Conservation (phyloP, 176 grass and related monocot species). For the Aegilops speltoides region DNA sequence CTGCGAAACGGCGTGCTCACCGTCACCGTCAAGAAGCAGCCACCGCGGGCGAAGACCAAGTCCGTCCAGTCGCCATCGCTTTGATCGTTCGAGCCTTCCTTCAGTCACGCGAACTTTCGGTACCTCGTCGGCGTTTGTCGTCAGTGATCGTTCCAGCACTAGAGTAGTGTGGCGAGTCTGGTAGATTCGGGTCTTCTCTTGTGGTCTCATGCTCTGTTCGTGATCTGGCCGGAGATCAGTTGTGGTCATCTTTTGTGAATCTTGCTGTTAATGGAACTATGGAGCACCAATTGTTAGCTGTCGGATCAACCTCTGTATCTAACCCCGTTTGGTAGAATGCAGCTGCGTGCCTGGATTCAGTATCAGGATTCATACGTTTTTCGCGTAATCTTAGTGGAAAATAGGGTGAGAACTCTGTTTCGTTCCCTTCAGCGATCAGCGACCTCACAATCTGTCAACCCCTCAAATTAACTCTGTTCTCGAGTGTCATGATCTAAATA, state of each 20-base stretch:
- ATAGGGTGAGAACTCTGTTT: too few relatives aligned
- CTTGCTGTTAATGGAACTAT: not conserved
- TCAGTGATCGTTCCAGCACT: not conserved
- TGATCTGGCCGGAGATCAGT: not conserved
- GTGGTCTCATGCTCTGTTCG: not conserved
- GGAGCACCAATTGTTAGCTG: not conserved
- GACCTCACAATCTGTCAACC: too few relatives aligned
- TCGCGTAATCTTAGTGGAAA: too few relatives aligned
- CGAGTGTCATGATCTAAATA: too few relatives aligned
- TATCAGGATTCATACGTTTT: too few relatives aligned
- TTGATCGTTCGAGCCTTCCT: conserved; percentile 12
- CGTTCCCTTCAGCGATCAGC: too few relatives aligned
- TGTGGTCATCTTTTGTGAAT: not conserved
- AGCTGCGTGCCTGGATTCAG: too few relatives aligned
- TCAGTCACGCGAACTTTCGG: too few relatives aligned
- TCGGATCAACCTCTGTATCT: too few relatives aligned
- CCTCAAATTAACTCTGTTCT: too few relatives aligned
- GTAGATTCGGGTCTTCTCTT: not conserved
- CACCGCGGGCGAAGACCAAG: conserved; percentile 68
- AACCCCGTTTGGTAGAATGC: too few relatives aligned
- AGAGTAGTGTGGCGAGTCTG: not conserved
- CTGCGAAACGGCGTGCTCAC: conserved; percentile 76
- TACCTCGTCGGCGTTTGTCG: too few relatives aligned
- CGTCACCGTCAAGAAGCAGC: conserved; percentile 62
- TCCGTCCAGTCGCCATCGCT: conserved; percentile 52